Conservation (phyloP, 2,329 filamentous ascomycete genomes). For the Hortaea sp. region DNA sequence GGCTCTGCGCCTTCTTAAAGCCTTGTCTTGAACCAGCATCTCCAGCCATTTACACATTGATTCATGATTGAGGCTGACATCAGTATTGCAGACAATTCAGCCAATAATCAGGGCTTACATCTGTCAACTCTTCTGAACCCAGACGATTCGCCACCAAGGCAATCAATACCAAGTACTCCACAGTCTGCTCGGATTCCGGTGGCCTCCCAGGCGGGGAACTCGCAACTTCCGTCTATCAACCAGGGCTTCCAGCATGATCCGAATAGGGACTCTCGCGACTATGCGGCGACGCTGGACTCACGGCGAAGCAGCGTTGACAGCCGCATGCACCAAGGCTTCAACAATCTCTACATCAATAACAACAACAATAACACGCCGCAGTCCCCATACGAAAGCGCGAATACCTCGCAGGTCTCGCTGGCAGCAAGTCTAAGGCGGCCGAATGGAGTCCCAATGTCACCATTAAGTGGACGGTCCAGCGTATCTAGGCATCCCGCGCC, state of each 20-base stretch:
- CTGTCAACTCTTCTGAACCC: slow-evolving; percentile 41
- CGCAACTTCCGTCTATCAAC: slow-evolving; percentile 46
- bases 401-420: slow-evolving; percentile 65
- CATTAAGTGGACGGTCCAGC: slow-evolving; percentile 26
- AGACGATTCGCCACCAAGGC: slow-evolving; percentile 38
- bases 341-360: slow-evolving; percentile 56
- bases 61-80: not conserved
- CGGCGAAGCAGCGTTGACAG: slow-evolving; percentile 72
- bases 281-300: slow-evolving; percentile 43
- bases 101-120: slow-evolving; percentile 38
- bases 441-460: slow-evolving; percentile 38
- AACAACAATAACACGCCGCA: slow-evolving; percentile 48
- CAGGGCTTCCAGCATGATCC: slow-evolving; percentile 36
- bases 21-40: too few species aligned
- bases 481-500: slow-evolving; percentile 34
- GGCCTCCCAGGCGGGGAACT: slow-evolving; percentile 22
- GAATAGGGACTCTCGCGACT: slow-evolving; percentile 30
- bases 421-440: slow-evolving; percentile 55
- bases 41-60: too few species aligned
- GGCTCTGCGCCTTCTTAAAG: too few species aligned
- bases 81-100: slow-evolving; percentile 23
- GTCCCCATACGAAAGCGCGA: slow-evolving; percentile 66
- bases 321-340: slow-evolving; percentile 62
- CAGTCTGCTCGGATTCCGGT: slow-evolving; percentile 30
- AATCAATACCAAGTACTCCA: slow-evolving; percentile 33